Conservation (phyloP, 805 yeast genomes). For the Pichia nanzhaoensis region DNA sequence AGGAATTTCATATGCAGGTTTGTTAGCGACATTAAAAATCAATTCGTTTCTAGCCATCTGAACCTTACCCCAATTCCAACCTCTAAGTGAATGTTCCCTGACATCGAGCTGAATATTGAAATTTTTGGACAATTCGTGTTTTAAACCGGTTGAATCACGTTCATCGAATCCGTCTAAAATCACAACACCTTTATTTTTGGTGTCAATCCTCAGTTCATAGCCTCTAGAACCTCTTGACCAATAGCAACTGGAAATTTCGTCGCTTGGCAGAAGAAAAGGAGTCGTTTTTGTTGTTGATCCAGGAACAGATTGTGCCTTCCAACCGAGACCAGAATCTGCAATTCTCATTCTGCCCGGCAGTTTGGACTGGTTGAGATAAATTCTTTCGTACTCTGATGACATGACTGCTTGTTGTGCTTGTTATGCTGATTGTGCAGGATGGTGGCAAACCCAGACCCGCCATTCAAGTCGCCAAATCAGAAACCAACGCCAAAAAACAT, state of each 20-base stretch:
- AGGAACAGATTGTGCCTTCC: constrained; percentile 54
- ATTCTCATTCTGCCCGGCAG: constrained; percentile 85
- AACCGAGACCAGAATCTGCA: constrained; percentile 95
- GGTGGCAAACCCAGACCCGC: too few relatives aligned
- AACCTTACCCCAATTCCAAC: constrained; percentile 98
- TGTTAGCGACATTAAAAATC: constrained; percentile 75
- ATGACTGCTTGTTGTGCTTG: constrained; percentile 8
- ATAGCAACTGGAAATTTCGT: constrained; percentile 67
- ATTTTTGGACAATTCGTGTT: constrained; percentile 74
- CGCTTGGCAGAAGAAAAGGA: constrained; percentile 86
- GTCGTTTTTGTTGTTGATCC: constrained; percentile 45
- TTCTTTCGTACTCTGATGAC: constrained; percentile 73
- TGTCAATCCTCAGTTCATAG: constrained; percentile 80
- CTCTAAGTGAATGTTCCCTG: constrained; percentile 87
- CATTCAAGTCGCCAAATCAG: too few relatives aligned
- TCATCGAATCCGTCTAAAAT: constrained; percentile 88
- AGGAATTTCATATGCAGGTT: constrained; percentile 89
- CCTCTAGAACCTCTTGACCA: constrained; percentile 97
- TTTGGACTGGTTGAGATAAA: constrained; percentile 81
- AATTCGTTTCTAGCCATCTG: constrained; percentile 90
- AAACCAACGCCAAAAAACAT: too few relatives aligned
- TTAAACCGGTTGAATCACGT: constrained; percentile 73
- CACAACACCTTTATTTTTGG: constrained; percentile 80
- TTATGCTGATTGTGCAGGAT: not conserved
- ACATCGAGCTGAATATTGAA: constrained; percentile 70